Evolutionary conservation across 345 rosid species (phyloP).

Genomic region (Linum lewisii): DNA sequence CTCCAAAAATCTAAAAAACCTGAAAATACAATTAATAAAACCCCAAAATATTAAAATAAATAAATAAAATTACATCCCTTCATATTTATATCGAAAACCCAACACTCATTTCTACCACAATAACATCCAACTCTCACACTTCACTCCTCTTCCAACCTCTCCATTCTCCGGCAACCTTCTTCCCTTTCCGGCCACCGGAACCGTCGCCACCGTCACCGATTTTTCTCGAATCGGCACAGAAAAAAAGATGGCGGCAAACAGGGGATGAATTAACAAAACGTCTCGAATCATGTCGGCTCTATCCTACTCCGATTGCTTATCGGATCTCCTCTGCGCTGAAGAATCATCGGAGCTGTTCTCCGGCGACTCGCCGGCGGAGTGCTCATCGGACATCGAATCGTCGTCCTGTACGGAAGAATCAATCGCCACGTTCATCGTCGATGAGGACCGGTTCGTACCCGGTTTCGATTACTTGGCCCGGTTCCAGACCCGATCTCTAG

Average conservation of each 20-base stretch:
- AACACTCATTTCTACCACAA: slow-evolving; percentile 21
- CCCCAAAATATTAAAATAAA: not conserved
- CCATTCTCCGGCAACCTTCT: not conserved
- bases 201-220: not conserved
- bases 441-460: slow-evolving; percentile 73
- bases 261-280: slow-evolving; percentile 30
- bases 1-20: not conserved
- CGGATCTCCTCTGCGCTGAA: slow-evolving; percentile 75
- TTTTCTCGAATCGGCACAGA: not conserved
- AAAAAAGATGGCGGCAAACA: slow-evolving; percentile 32
- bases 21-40: not conserved
- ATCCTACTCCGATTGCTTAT: slow-evolving; percentile 44
- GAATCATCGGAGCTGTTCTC: slow-evolving; percentile 53
- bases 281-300: slow-evolving; percentile 33
- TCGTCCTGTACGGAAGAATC: slow-evolving; percentile 43
- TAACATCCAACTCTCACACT: slow-evolving; percentile 8
- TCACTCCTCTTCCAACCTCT: slow-evolving; percentile 4
- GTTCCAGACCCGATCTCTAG: slow-evolving; percentile 60
- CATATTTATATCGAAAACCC: slow-evolving; percentile 69
- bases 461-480: slow-evolving; percentile 72
- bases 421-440: slow-evolving; percentile 58
- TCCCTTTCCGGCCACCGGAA: slow-evolving; percentile 11
- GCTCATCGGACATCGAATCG: slow-evolving; percentile 56
- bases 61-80: slow-evolving; percentile 15
- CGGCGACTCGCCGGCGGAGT: slow-evolving; percentile 46